These are phyloP conservation scores for Pythium plurisporium DNA, from an alignment of 352 stramenopile genomes.

Conservation along the genomic window DNA sequence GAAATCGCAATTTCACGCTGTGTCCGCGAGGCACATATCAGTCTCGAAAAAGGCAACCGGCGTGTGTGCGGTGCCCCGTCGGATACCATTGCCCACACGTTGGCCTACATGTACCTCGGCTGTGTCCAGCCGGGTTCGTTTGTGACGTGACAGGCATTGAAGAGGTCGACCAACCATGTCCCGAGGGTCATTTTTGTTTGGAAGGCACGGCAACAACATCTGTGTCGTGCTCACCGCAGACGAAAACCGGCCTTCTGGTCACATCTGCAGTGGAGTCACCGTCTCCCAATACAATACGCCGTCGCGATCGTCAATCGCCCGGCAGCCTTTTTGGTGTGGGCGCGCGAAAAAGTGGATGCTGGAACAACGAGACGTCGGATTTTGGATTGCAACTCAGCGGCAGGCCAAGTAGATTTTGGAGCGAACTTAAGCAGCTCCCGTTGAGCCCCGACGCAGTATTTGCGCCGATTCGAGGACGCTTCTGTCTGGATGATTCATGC, in stretches of 20 bases:
- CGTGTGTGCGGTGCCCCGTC: slow-evolving; percentile 92
- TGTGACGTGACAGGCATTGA: slow-evolving; percentile 94
- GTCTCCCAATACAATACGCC: slow-evolving; percentile 37
- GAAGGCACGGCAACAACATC: slow-evolving; percentile 93
- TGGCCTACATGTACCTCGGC: slow-evolving; percentile 89
- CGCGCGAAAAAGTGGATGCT: slow-evolving; percentile 85
- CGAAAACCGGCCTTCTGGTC: slow-evolving; percentile 37
- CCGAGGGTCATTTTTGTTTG: slow-evolving; percentile 93
- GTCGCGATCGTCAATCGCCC: slow-evolving; percentile 20
- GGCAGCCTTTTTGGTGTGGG: slow-evolving; percentile 38
- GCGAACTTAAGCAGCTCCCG: slow-evolving; percentile 89
- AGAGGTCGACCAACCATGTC: slow-evolving; percentile 90
- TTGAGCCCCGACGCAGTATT: slow-evolving; percentile 74
- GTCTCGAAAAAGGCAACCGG: slow-evolving; percentile 55
- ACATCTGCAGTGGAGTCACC: slow-evolving; percentile 31
- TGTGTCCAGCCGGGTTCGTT: slow-evolving; percentile 93
- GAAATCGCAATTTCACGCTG: slow-evolving; percentile 91
- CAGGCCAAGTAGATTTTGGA: slow-evolving; percentile 89
- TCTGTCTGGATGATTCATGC: slow-evolving; percentile 92
- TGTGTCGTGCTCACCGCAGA: slow-evolving; percentile 74
- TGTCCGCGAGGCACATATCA: slow-evolving; percentile 95
- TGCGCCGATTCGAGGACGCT: slow-evolving; percentile 86
- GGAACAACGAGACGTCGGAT: slow-evolving; percentile 93
- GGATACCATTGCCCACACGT: slow-evolving; percentile 93
- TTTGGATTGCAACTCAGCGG: slow-evolving; percentile 92